Evolutionary conservation across 2,329 filamentous ascomycete genomes (phyloP).

Genomic region (Xylaria sp.): DNA sequence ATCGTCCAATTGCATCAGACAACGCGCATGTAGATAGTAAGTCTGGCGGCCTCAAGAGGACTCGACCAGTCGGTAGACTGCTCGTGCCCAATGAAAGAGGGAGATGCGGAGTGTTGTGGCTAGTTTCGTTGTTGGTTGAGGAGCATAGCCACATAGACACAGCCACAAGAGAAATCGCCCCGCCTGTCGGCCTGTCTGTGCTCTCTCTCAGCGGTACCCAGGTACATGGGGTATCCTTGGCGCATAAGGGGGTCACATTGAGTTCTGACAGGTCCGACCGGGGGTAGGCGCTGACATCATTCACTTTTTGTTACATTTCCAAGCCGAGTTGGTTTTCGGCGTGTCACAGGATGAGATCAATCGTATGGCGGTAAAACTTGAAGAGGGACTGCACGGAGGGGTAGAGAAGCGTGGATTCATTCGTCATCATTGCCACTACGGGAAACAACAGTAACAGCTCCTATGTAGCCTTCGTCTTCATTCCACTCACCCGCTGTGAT

Average conservation of each 20-base stretch:
- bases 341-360: constrained; percentile 4
- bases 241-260: neutral
- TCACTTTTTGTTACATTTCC: constrained; percentile 7
- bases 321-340: constrained; percentile 15
- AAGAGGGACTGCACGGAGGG: constrained; percentile 14
- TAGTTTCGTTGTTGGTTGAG: neutral
- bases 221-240: no score
- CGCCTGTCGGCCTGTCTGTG: no score
- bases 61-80: neutral
- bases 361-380: constrained; percentile 15
- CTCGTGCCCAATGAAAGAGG: neutral
- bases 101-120: neutral
- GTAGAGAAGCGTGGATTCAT: constrained; percentile 8
- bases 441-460: constrained; percentile 4
- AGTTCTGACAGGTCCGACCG: neutral
- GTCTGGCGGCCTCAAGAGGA: neutral
- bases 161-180: neutral
- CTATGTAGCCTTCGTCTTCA: constrained; percentile 11
- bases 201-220: no score
- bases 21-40: neutral
- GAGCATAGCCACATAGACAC: neutral
- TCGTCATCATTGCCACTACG: constrained; percentile 6
- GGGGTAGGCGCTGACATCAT: constrained; percentile 20
- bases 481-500: constrained; percentile 4
- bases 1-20: neutral